Evolutionary conservation across 2,329 filamentous ascomycete genomes (phyloP), one percentile per base, ranked within the genome.

Genomic region (Aaosphaeria pasadenensis): DNA sequence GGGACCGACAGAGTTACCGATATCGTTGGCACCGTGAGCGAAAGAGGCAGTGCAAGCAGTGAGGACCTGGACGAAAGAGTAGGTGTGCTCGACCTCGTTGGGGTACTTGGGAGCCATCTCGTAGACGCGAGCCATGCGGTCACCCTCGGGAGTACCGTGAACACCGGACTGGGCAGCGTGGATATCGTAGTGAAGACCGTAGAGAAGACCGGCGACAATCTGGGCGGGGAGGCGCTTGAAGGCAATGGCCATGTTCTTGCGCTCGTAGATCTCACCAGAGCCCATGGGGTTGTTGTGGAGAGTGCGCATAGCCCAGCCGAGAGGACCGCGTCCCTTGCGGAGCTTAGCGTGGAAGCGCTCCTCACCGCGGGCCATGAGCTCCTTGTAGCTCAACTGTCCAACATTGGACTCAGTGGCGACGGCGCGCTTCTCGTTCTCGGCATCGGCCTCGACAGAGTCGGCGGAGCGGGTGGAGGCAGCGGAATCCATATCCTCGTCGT

Each of bases 221-320:
- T 79, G 79, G 44, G 89, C 87, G 0, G 88, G 88, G 6, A 91
- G 63, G 24, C 88, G 86, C 51, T 76, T 86, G 51, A 76, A 30
- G 24, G 85, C 50, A 44, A 79, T 79, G 63, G 78, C 79, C 52
- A 91, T 73, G 77, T 92, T 92, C 71, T 84, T 75, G 17, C 78
- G 59, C 72, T 92, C 88, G 73, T 92, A 89, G 54, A 91, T 79
- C 61, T 85, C 77, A 45, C 88, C 89, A 13, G 83, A 68, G 13
- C 86, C 86, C 72, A 89, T 81, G 42, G 83, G 86, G 75, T 91
- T 88, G 60, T 87, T 77, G 64, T 83, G 86, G 17, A 91, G 83
- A 44, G 77, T 82, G 58, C 88, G 86, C 85, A 92, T 88, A 35
- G 86, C 89, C 88, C 88, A 91, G 59, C 84, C 88, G n/a, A 92